Base-by-base conservation (phyloP, 192 early-diverging fungal genomes). In the Spizellomyces sp. region DNA sequence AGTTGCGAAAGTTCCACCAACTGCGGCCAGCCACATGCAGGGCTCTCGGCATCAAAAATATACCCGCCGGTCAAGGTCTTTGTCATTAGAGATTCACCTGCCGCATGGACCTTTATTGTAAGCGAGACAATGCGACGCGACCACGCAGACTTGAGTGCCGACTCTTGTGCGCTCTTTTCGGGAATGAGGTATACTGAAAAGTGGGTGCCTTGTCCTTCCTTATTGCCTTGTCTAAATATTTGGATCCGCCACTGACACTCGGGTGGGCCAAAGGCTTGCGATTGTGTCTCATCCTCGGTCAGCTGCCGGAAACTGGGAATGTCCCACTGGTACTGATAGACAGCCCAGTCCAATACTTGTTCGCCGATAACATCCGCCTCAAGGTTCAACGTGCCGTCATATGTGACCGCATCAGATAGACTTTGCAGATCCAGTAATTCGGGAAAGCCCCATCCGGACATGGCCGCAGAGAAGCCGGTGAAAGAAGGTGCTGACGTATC, bases 361-460 rank as follows among this genome's bases (percentile, higher is more conserved):
- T 71, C 58, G 12, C 75, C 74, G 47, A 70, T 45, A 8, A 85
- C 77, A 9, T 73, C 68, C n/a, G 76, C 76, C 3, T 70, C 72
- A 22, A 85, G 62, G 15, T 43, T 71, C 12, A 81, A 69, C 2
- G 74, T 73, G 15, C 75, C 79, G 15, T 67, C 64, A 8, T 70
- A 66, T 17, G 50, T 57, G 14, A 80, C 50, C 4, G 79, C 78
- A 5, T 77, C 72, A 4, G 69, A n/a, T n/a, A 75, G 22, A 14
- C 42, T 36, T 8, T 70, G 59, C 27, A 82, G 64, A 5, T 69
- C 27, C 7, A 74, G 50, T 19, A 82, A 60, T 19, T 74, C 70
- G 4, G 75, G 74, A 63, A 85, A 85, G 27, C 83, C 83, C 83
- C 83, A 85, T 46, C 83, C 83, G 17, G 77, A 58, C 48, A 66